Percentiles rank a stretch among this genome's conserved stretches.
Evolutionary conservation across 2,329 filamentous ascomycete genomes (phyloP).

Genomic region (Neopestalotiopsis clavispora): DNA sequence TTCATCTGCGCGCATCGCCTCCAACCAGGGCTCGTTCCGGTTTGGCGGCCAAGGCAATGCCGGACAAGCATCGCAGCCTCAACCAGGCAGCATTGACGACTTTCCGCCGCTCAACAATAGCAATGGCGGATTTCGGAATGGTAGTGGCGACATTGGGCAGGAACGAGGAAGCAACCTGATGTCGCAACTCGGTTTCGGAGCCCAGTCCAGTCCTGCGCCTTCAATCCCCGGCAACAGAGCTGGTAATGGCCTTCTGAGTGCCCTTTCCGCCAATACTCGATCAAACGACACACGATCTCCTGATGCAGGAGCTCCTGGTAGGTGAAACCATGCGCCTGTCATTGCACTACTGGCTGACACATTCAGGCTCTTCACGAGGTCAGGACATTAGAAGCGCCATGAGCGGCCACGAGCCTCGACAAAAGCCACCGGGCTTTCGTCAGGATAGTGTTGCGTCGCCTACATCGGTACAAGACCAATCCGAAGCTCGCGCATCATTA

Average conservation of each 20-base stretch:
- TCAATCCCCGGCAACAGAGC: conserved; percentile 48
- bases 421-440: conserved; percentile 49
- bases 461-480: conserved; percentile 39
- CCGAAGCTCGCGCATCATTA: conserved; percentile 45
- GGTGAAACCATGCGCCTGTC: conserved; percentile 13
- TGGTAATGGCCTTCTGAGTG: conserved; percentile 67
- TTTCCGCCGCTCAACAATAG: conserved; percentile 63
- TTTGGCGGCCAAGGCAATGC: conserved; percentile 54
- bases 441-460: conserved; percentile 46
- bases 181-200: conserved; percentile 58
- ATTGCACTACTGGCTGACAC: conserved; percentile 24
- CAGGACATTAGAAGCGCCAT: conserved; percentile 48
- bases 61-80: conserved; percentile 51
- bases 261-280: conserved; percentile 64
- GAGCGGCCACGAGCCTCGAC: conserved; percentile 49
- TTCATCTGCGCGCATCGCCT: conserved; percentile 40
- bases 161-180: conserved; percentile 58
- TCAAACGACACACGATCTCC: conserved; percentile 55
- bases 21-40: conserved; percentile 54
- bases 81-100: conserved; percentile 58
- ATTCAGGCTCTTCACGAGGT: conserved; percentile 41
- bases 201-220: conserved; percentile 46
- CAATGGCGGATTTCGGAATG: conserved; percentile 42
- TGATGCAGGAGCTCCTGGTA: conserved; percentile 45
- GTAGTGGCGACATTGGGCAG: conserved; percentile 62